Evolutionary conservation across 768 basidiomycete genomes (phyloP).

Genomic region (Inosperma sp.): DNA sequence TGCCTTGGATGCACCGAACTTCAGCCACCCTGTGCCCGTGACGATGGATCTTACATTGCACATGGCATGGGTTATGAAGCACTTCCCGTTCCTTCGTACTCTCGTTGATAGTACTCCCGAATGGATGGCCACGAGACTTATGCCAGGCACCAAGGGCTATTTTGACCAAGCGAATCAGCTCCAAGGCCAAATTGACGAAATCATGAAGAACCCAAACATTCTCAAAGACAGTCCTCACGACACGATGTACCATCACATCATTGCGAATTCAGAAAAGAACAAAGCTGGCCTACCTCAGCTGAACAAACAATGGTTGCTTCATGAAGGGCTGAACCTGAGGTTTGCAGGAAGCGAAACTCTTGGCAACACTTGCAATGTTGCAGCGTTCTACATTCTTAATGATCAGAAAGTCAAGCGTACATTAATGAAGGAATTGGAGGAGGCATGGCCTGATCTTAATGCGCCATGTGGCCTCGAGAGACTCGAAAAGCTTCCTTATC

Average conservation of each 20-base stretch:
- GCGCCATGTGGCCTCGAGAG: constrained; percentile 27
- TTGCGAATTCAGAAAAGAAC: constrained; percentile 31
- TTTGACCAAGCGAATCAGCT: constrained; percentile 32
- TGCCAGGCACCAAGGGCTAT: constrained; percentile 33
- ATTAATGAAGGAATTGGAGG: constrained; percentile 30
- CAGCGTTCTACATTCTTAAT: constrained; percentile 32
- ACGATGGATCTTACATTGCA: constrained; percentile 35
- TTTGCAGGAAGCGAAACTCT: constrained; percentile 45
- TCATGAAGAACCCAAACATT: constrained; percentile 30
- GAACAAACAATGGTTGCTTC: constrained; percentile 32
- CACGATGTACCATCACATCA: constrained; percentile 35
- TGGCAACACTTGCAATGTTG: constrained; percentile 36
- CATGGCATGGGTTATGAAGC: constrained; percentile 37
- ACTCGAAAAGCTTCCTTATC: constrained; percentile 43
- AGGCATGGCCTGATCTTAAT: constrained; percentile 40
- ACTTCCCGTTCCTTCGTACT: constrained; percentile 31
- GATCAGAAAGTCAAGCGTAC: constrained; percentile 26
- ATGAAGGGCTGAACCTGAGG: constrained; percentile 34
- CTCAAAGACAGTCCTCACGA: constrained; percentile 31
- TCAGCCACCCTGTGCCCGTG: constrained; percentile 30
- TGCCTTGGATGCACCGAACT: constrained; percentile 27
- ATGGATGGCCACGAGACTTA: constrained; percentile 30
- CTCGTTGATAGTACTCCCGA: constrained; percentile 32
- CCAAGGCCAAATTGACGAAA: constrained; percentile 33
- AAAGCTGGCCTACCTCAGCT: constrained; percentile 28